Evolutionary conservation across 1,284 basidiomycete species (phyloP).

Genomic region (Rhodotorula sp.): DNA sequence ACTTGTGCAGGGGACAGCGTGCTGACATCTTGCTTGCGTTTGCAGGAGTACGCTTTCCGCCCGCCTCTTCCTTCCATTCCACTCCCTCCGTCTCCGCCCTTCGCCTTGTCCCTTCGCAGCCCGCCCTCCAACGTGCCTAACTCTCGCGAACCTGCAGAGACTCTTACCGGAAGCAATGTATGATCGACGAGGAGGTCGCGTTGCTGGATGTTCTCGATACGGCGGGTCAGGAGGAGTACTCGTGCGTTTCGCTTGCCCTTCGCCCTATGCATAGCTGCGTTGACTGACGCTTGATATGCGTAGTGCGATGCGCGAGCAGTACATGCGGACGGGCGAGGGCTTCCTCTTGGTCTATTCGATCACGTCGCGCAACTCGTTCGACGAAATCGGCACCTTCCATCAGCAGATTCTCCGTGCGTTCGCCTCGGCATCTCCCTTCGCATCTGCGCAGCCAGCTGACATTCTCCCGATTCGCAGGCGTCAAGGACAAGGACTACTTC

Average conservation of each 20-base stretch:
- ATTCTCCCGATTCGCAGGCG: conserved; percentile 45
- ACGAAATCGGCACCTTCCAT: conserved; percentile 93
- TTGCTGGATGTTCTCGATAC: conserved; percentile 97
- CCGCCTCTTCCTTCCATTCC: too few species aligned
- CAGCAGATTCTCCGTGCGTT: conserved; percentile 85
- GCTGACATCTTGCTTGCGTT: neutral
- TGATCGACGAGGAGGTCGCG: conserved; percentile 97
- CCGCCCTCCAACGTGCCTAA: neutral
- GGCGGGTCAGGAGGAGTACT: conserved; percentile 97
- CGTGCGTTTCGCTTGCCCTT: conserved; percentile 59
- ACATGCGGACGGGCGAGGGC: conserved; percentile 96
- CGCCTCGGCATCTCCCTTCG: too few species aligned
- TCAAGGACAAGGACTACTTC: conserved; percentile 97
- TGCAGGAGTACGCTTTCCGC: conserved; percentile 18
- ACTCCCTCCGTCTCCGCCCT: neutral
- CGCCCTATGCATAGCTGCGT: neutral
- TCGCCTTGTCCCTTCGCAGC: neutral
- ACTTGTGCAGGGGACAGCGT: neutral
- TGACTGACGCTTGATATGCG: conserved; percentile 1
- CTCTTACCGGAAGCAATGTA: conserved; percentile 92
- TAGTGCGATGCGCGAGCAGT: conserved; percentile 97
- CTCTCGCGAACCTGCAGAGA: conserved; percentile 52
- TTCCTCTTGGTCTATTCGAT: conserved; percentile 99
- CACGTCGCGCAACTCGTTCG: conserved; percentile 95
- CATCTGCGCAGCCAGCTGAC: neutral